phyloP scores from a whole-genome alignment of 164 flowering plant genomes.

The Chloranthus sessilifolius region DNA sequence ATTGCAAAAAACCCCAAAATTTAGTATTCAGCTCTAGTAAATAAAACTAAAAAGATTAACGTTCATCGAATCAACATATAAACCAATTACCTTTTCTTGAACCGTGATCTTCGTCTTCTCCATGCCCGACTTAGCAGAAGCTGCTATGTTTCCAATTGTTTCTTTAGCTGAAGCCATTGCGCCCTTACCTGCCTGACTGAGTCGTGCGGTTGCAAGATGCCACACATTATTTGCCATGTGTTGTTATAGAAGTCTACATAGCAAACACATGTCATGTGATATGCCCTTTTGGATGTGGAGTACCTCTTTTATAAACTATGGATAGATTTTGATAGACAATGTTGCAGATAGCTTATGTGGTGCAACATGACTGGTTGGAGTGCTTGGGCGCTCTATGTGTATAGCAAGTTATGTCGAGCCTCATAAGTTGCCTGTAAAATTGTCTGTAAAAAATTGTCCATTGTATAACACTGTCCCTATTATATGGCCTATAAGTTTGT shows the following conservation, averaged over 20 bases:
- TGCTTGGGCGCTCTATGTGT: no score
- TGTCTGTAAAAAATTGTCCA: no score
- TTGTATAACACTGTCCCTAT: no score
- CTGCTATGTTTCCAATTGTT: constrained; percentile 29
- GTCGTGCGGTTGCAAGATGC: no score
- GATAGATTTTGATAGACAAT: background rate
- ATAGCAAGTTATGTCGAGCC: no score
- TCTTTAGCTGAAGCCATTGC: constrained; percentile 29
- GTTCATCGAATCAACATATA: no score
- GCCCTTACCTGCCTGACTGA: constrained; percentile 20
- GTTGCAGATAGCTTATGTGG: background rate
- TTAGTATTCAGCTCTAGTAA: no score
- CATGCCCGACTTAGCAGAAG: constrained; percentile 51
- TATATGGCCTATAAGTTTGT: no score
- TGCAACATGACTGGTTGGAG: background rate
- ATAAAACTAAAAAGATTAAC: no score
- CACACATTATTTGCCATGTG: constrained; percentile 6
- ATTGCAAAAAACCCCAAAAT: no score
- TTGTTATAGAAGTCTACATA: background rate
- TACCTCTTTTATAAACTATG: background rate
- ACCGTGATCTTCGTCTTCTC: constrained; percentile 44
- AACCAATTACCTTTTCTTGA: constrained; percentile 49
- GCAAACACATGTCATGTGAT: background rate
- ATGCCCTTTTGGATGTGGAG: background rate
- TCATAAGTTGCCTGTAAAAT: no score